Evolutionary conservation across 2,329 filamentous ascomycete species (phyloP), one percentile per base, ranked within the genome.

Genomic region (Colletotrichum abscissum): DNA sequence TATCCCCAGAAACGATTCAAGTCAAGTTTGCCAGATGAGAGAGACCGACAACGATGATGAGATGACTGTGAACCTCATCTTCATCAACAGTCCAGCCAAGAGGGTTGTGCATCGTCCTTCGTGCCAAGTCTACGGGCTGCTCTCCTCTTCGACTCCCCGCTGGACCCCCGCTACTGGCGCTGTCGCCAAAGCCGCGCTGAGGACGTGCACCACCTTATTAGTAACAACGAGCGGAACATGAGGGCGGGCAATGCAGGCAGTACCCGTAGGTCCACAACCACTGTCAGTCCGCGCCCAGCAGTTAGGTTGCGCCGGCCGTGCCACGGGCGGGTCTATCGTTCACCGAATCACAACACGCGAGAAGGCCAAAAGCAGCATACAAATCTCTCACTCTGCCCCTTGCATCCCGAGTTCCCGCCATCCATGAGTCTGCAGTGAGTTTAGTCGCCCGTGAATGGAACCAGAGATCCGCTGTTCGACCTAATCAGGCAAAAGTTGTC

Each of bases 301-400:
- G 57, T 68, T 38, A 28, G 33, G 30, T 28, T 65, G 69, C 54
- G 33, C 30, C 59, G 59, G 42, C 24, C 26, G 69, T 42, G 67
- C 59, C 52, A 54, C 60, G 55, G 42, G 46, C 70, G 60, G 67
- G 66, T 56, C 60, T 46, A 11, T 16, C 56, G 64, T 19, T 58
- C 60, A 56, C 70, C 70, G 70, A 73, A 73, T 73, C 70, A 73
- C 55, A 73, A 22, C 30, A 28, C 46, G 35, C 67, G 60, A 73
- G 67, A 70, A 67, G 62, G 70, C 70, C 70, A 64, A 73, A 73
- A 73, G 60, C 55, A 73, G 70, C 70, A 73, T 73, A 55, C 57
- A 33, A 70, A 33, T 54, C 55, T 8, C n/a, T 26, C 8, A 30
- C 22, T 12, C n/a, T 33, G 28, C 16, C 19, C 59, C 67, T 62